These are phyloP conservation scores for Colletotrichum tabaci DNA, from an alignment of 2,329 filamentous ascomycete genomes.

Conservation along the genomic window DNA sequence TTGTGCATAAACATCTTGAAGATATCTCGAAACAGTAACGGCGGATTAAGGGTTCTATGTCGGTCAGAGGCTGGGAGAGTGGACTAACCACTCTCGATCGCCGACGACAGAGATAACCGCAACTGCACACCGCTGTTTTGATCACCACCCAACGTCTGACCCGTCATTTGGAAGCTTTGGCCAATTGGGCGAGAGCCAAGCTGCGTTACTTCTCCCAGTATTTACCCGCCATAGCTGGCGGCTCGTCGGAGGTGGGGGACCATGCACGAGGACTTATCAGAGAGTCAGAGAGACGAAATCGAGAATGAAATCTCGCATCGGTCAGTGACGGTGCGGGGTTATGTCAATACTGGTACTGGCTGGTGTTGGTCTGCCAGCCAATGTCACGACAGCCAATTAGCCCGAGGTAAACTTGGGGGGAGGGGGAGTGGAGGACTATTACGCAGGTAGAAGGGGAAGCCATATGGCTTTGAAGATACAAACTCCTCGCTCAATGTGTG, in stretches of 20 bases:
- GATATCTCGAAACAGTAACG: too few relatives aligned
- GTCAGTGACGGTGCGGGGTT: constrained; percentile 1
- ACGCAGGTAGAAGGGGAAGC: not conserved
- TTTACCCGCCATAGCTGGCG: not conserved
- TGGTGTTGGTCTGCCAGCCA: not conserved
- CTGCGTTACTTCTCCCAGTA: not conserved
- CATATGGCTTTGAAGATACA: not conserved
- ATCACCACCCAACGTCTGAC: not conserved
- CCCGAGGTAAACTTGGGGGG: not conserved
- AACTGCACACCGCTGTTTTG: not conserved
- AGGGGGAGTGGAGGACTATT: not conserved
- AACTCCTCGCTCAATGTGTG: too few relatives aligned
- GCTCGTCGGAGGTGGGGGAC: too few relatives aligned
- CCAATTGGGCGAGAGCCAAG: not conserved
- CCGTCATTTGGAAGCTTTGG: not conserved
- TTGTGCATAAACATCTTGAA: too few relatives aligned
- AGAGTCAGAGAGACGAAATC: not conserved
- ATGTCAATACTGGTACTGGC: not conserved
- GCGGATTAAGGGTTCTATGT: too few relatives aligned
- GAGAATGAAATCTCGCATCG: not conserved
- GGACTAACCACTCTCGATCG: too few relatives aligned
- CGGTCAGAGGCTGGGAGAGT: too few relatives aligned
- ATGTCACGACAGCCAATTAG: not conserved
- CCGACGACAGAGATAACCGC: too few relatives aligned
- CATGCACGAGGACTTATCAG: not conserved